Conservation (phyloP, 306 rosid species). For the Quercus gilva region DNA sequence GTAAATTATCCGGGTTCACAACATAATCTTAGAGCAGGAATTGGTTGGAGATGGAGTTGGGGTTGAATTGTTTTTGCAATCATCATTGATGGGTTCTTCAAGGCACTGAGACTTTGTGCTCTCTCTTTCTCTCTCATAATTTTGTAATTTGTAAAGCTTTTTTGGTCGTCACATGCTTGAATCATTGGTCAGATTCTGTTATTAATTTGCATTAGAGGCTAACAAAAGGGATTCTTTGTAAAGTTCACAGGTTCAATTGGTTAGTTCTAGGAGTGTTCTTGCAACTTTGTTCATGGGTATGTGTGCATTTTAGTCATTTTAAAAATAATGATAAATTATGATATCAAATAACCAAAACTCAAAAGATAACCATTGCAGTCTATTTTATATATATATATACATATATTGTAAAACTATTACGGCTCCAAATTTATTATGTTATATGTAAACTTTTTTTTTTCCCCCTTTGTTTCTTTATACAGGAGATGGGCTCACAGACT, state of each 20-base stretch:
- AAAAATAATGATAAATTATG: not conserved
- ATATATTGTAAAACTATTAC: not conserved
- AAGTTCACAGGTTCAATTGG: not conserved
- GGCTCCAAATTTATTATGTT: not conserved
- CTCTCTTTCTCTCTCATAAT: not conserved
- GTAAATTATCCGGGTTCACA: not conserved
- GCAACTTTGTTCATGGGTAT: not conserved
- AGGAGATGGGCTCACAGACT: slow-evolving; percentile 95
- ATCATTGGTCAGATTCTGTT: not conserved
- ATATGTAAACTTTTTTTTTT: not conserved
- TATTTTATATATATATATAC: too few relatives aligned
- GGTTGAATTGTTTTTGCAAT: not conserved
- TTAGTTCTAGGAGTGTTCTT: not conserved
- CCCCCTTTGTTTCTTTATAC: slow-evolving; percentile 23
- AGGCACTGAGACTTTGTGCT: not conserved
- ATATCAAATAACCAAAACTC: not conserved
- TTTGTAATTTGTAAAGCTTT: not conserved
- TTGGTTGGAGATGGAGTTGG: not conserved
- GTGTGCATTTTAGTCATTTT: not conserved
- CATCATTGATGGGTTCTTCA: not conserved
- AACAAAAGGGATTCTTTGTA: not conserved
- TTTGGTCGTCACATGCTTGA: not conserved
- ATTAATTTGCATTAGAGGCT: not conserved
- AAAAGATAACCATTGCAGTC: too few relatives aligned
- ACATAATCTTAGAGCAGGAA: not conserved